Evolutionary conservation across 257 asterid genomes (phyloP), one percentile per base, ranked within the genome.

Genomic region (Penstemon barbatus): DNA sequence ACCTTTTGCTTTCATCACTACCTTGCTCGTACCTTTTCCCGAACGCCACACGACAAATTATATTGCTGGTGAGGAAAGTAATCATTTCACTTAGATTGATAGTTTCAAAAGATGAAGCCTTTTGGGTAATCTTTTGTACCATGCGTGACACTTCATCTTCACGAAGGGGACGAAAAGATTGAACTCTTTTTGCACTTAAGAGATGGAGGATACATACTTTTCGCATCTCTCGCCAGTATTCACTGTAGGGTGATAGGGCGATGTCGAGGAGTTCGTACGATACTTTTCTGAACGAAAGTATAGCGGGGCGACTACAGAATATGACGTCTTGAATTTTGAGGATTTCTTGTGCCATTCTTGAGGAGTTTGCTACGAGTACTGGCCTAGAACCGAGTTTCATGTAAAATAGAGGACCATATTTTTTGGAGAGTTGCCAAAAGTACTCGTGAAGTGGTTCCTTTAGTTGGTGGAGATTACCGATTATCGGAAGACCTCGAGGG

Each of bases 351-450:
- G 33, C 33, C 33, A 25, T 25, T 25, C 33, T 25, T 2, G 33
- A 25, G 33, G 33, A 25, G 70, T 70, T 74, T 58, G 74, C 73
- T 2, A 78, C 72, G 5, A 78, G 37, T 1, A 71, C 46, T n/a
- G 62, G 74, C 41, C 69, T 13, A 9, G 76, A 74, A 0, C 80
- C 77, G 51, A 74, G 49, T 6, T 74, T 78, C 19, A 74, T 10
- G 52, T 49, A 71, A 63, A 79, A 11, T 13, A 71, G 11, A 2
- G 83, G 78, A 7, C 83, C 83, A 39, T 79, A 71, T 45, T 67
- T 63, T 5, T 63, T 66, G 55, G 80, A 78, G 18, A 78, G 72
- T n/a, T 56, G 4, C 61, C 67, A 43, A 11, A 70, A 69, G 66
- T 65, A 61, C 37, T 38, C 54, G 43, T 69, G 76, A 7, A 49